A percentile compares a stretch with the other conserved stretches of the same genome.
Conservation (phyloP, 1,139 yeast species). For the Nakaseomyces sp. region DNA sequence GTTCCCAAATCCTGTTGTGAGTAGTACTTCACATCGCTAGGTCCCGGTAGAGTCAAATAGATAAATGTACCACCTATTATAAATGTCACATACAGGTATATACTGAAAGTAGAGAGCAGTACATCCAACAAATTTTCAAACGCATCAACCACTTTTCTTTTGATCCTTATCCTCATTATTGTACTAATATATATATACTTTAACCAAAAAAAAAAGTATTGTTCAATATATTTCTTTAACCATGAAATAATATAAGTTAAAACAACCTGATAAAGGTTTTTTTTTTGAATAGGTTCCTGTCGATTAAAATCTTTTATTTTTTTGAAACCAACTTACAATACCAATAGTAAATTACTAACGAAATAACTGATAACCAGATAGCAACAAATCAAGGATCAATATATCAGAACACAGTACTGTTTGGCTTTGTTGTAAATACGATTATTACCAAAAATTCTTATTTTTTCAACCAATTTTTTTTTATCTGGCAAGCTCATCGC, state of each 20-base stretch:
- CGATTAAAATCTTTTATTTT: no score
- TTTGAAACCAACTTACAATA: no score
- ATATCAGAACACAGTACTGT: no score
- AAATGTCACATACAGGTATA: not conserved
- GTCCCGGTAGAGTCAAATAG: not conserved
- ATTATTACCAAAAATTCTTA: no score
- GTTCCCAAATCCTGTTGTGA: conserved; percentile 19
- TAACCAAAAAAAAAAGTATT: no score
- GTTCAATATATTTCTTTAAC: no score
- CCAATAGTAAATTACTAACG: no score
- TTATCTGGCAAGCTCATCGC: conserved; percentile 1
- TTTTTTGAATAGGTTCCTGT: no score
- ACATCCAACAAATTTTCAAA: not conserved
- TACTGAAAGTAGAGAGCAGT: not conserved
- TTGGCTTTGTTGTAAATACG: no score
- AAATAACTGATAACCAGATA: no score
- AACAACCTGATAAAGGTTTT: no score
- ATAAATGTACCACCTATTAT: conserved; percentile 2
- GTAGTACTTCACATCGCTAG: conserved; percentile 10
- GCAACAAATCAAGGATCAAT: no score
- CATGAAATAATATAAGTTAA: not conserved
- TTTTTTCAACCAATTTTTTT: not conserved
- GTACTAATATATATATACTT: not conserved
- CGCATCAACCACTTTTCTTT: not conserved
- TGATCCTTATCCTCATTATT: not conserved